Base-by-base conservation (phyloP, 2,329 filamentous ascomycete genomes). In the Bipolaris bicolor region DNA sequence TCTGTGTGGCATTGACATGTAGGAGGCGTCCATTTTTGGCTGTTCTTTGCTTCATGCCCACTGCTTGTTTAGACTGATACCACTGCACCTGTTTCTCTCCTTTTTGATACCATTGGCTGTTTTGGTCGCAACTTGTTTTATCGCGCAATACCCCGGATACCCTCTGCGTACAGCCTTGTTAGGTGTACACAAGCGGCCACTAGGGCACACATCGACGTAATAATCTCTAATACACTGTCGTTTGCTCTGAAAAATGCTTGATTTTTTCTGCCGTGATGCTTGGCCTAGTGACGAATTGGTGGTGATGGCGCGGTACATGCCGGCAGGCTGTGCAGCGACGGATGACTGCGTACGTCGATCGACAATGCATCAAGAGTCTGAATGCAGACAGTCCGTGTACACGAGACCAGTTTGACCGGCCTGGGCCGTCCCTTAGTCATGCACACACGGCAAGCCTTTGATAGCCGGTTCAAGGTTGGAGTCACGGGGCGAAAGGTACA, bases 51-150 rank as follows among this genome's bases (percentile, higher is more conserved):
- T 71, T 37, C 68, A 67, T 71, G 70, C 66, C 67, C 63, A 64
- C 62, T 55, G 68, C 68, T 73, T 74, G 69, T 74, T 74, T 76
- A 78, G 75, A 76, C 76, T 78, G 76, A 77, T 77, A 77, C 74
- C 76, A 78, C 75, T 75, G 69, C 71, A 71, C 62, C 67, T 72
- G 66, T 71, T 74, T 71, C 63, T 73, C 66, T 72, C 66, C 53
- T 74, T 76, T 75, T 76, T 76, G 73, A 73, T 76, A 75, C 72
- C 74, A 75, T 62, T 67, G 66, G 44, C 55, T 45, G 36, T 54
- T 51, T 53, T 49, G 49, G 55, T 53, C 55, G 55, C 55, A 57
- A 68, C 61, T 64, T 69, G 64, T 58, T 73, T 76, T 69, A 69
- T 66, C 66, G 73, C 73, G 68, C 57, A 75, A 77, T 76, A 76